Conservation (phyloP, 2,329 filamentous ascomycete species). For the Dendrostoma leiphaemia region DNA sequence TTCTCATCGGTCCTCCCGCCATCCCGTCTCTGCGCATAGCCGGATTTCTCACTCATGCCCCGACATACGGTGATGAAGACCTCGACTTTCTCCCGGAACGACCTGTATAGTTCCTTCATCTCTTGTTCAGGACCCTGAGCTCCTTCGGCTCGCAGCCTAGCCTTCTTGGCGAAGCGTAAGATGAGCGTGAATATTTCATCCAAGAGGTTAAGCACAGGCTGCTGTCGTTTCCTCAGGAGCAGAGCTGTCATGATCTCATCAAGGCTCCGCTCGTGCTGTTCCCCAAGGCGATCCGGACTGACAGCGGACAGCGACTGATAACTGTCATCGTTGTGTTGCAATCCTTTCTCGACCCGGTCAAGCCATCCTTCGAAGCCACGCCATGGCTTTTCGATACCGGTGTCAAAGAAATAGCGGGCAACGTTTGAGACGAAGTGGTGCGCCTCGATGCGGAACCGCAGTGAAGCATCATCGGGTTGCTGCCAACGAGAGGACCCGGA, state of each 20-base stretch:
- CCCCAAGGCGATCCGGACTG: constrained; percentile 65
- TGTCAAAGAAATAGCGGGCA: constrained; percentile 76
- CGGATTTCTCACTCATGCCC: constrained; percentile 64
- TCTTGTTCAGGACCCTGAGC: constrained; percentile 29
- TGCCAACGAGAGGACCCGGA: constrained; percentile 5
- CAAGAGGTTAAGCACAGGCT: constrained; percentile 68
- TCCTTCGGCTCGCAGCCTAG: constrained; percentile 39
- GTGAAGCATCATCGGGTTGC: constrained; percentile 37
- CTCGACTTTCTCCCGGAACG: constrained; percentile 69
- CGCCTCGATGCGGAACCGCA: constrained; percentile 71
- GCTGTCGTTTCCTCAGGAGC: constrained; percentile 72
- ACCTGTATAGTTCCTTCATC: constrained; percentile 52
- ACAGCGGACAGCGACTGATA: not conserved
- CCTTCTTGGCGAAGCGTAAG: constrained; percentile 64
- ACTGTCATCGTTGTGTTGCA: constrained; percentile 31
- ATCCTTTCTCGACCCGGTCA: constrained; percentile 52
- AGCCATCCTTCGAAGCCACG: constrained; percentile 65
- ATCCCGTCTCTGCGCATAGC: constrained; percentile 34
- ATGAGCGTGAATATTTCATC: constrained; percentile 74
- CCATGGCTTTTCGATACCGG: constrained; percentile 75
- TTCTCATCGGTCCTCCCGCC: constrained; percentile 45
- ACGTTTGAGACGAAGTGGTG: constrained; percentile 76
- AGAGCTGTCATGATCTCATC: constrained; percentile 74
- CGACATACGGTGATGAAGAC: constrained; percentile 73
- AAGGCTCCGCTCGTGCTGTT: constrained; percentile 69